Percentiles rank a stretch among this genome's conserved stretches.
Evolutionary conservation across 163 green algal genomes (phyloP).

Genomic region (Scenedesmus sp.): DNA sequence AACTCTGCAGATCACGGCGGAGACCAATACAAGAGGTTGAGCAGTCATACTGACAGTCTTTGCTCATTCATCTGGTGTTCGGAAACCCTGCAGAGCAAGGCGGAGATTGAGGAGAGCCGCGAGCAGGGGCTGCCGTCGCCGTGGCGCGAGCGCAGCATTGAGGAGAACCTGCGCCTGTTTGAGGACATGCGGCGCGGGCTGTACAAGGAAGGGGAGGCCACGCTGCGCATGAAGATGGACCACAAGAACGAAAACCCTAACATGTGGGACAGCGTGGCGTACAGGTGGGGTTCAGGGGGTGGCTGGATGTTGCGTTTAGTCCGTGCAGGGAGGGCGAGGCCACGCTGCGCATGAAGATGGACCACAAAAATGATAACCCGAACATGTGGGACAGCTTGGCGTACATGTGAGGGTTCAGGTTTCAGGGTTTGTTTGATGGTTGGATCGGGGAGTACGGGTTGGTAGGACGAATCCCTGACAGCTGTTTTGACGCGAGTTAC

Average conservation of each 20-base stretch:
- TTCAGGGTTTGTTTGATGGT: not conserved
- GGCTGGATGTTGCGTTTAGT: not conserved
- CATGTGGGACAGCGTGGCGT: slow-evolving; percentile 98
- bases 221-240: slow-evolving; percentile 94
- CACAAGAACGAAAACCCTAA: slow-evolving; percentile 97
- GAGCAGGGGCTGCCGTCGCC: slow-evolving; percentile 85
- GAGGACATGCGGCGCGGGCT: slow-evolving; percentile 94
- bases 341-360: slow-evolving; percentile 92
- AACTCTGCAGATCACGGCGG: too few species aligned
- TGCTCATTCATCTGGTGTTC: not conserved
- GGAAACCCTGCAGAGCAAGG: slow-evolving; percentile 67
- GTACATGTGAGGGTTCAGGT: slow-evolving; percentile 70
- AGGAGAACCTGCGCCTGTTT: slow-evolving; percentile 95
- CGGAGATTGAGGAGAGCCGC: slow-evolving; percentile 85
- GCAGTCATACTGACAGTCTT: not conserved
- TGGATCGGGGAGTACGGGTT: too few species aligned
- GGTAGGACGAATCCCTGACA: too few species aligned
- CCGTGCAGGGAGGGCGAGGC: slow-evolving; percentile 72
- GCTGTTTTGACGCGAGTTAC: too few species aligned
- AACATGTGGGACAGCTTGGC: slow-evolving; percentile 99
- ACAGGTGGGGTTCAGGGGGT: not conserved
- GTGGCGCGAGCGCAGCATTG: slow-evolving; percentile 92
- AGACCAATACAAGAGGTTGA: too few species aligned
- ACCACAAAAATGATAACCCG: slow-evolving; percentile 95
- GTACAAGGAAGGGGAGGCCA: slow-evolving; percentile 76